Base-by-base conservation (phyloP, 306 rosid genomes). In the Prunus padus region DNA sequence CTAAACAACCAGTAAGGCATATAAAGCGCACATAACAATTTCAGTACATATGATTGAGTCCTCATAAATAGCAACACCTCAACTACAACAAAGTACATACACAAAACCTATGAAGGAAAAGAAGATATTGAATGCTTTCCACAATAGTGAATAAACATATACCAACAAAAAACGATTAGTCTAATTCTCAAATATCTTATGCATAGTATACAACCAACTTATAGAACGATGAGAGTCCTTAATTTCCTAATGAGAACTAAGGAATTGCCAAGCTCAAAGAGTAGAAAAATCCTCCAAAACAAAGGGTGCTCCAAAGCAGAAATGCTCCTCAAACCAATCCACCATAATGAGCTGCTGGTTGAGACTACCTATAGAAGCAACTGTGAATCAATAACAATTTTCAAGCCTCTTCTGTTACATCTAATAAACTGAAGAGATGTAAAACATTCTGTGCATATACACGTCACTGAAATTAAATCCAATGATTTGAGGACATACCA, bases 401-500 rank as follows among this genome's bases (percentile, higher is more conserved):
- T 74, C 50, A 55, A 25, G 54, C 79, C 78, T 84, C 71, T 79
- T 67, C 44, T 37, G 68, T 78, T 74, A 62, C 60, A 74, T 82
- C 74, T 50, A 79, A 61, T 23, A 74, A 25, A 52, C 44, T 19
- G 66, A 70, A 81, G 67, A 42, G 69, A 74, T 77, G 65, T 72
- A 71, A 69, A 66, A 79, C 45, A 49, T 57, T 51, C 33, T 42
- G 71, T 54, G 26, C 49, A 33, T 50, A 73, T 69, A 78, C 75
- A 71, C 22, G 52, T 69, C 63, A 46, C 63, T 30, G 79, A 79
- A 75, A 78, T 83, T 76, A 44, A 83, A 80, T 76, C 83, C 67
- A 50, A 25, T 47, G 67, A 74, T 76, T 56, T 84, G 79, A 76
- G 72, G 87, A 82, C 82, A 70, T 86, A 83, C 89, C 90, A 65